These are phyloP conservation scores for Acanthamoeba healyi DNA, from an alignment of 208 protist genomes.

Conservation along the genomic window DNA sequence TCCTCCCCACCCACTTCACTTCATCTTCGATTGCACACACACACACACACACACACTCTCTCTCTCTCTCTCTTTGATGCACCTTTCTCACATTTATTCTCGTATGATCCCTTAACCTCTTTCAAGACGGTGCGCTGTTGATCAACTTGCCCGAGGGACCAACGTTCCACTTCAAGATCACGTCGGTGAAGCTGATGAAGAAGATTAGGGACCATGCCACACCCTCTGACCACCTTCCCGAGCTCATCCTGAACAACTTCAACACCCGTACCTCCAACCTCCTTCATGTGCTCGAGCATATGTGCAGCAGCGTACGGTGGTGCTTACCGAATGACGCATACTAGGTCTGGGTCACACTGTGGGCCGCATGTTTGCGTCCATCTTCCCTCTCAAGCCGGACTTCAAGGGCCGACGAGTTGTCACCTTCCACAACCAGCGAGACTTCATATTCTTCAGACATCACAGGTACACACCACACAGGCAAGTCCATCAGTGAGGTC, in stretches of 20 bases:
- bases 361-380: slow-evolving; percentile 61
- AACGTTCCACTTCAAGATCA: slow-evolving; percentile 92
- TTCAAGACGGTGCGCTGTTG: slow-evolving; percentile 81
- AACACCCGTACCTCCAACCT: slow-evolving; percentile 81
- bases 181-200: slow-evolving; percentile 84
- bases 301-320: slow-evolving; percentile 86
- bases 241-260: slow-evolving; percentile 95
- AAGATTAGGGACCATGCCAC: slow-evolving; percentile 87
- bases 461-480: slow-evolving; percentile 88
- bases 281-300: no score
- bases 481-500: no score
- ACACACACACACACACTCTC: no score
- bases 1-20: no score
- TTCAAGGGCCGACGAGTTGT: slow-evolving; percentile 92
- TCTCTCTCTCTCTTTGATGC: no score
- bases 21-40: no score
- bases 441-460: slow-evolving; percentile 95
- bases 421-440: slow-evolving; percentile 94
- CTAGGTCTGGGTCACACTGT: slow-evolving; percentile 78
- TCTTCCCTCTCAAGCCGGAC: slow-evolving; percentile 75
- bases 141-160: slow-evolving; percentile 94
- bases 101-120: slow-evolving; percentile 8
- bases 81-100: background rate
- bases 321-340: background rate
- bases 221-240: slow-evolving; percentile 88